Conservation (phyloP, 2,329 filamentous ascomycete species). For the Ceratocystis harringtonii region DNA sequence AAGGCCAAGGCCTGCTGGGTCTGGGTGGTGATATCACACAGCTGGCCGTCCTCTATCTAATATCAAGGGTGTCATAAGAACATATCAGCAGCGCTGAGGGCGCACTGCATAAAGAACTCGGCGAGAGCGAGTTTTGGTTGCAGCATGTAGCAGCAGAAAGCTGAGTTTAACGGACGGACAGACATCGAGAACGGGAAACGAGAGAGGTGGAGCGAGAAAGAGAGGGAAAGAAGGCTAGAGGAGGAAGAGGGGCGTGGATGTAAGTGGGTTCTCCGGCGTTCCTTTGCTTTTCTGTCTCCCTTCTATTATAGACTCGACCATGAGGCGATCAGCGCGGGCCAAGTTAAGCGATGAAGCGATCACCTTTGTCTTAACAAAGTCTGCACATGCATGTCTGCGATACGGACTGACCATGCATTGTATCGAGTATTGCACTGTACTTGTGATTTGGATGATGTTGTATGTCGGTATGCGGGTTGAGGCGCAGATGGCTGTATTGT, state of each 20-base stretch:
- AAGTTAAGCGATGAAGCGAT: constrained; percentile 4
- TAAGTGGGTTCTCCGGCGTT: constrained; percentile 1
- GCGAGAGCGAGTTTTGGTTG: not conserved
- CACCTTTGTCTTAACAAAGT: not conserved
- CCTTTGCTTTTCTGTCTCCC: constrained; percentile 3
- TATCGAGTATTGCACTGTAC: not conserved
- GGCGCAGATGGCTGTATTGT: not conserved
- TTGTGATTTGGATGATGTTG: not conserved
- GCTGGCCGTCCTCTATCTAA: not conserved
- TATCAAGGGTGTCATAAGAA: not conserved
- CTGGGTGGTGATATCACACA: not conserved
- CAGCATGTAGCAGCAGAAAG: not conserved
- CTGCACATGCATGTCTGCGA: not conserved
- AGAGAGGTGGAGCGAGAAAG: not conserved
- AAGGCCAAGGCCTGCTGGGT: not conserved
- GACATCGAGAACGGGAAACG: not conserved
- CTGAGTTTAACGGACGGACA: not conserved
- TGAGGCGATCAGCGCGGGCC: constrained; percentile 4
- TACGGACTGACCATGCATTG: not conserved
- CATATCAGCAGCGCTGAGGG: not conserved
- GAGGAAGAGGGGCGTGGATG: not conserved
- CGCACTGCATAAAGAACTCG: not conserved
- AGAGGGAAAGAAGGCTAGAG: not conserved
- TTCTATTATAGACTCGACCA: not conserved
- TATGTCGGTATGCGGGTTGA: not conserved